A percentile compares a stretch with the other conserved stretches of the same genome.
phyloP scores from a whole-genome alignment of 164 flowering plant genomes.

The Litsea cubeba region DNA sequence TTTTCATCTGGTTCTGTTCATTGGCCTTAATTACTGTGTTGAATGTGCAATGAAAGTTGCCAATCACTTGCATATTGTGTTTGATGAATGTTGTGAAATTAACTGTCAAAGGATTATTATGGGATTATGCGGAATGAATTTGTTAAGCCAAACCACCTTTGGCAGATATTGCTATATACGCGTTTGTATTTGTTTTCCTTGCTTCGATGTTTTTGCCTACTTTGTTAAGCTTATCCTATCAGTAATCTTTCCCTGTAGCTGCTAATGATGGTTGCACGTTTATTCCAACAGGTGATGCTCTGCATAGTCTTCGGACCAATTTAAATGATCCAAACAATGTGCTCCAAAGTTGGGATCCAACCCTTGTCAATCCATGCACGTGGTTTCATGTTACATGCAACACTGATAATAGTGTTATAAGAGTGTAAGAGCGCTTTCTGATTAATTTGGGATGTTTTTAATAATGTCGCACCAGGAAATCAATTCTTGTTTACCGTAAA shows the following conservation, averaged over 20 bases:
- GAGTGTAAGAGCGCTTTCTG: conserved; percentile 57
- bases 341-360: conserved; percentile 93
- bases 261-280: conserved; percentile 1
- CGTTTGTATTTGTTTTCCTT: not conserved
- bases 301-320: conserved; percentile 61
- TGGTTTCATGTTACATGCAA: conserved; percentile 96
- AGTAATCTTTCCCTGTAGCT: not conserved
- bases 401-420: conserved; percentile 82
- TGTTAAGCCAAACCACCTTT: no score
- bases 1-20: not conserved
- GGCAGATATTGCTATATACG: not conserved
- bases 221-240: not conserved
- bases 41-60: not conserved
- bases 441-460: not conserved
- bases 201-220: not conserved
- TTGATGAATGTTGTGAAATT: not conserved
- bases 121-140: no score
- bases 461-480: not conserved
- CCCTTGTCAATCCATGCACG: conserved; percentile 88
- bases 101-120: no score
- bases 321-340: conserved; percentile 79
- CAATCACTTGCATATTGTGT: not conserved
- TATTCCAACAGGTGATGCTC: conserved; percentile 71
- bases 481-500: not conserved
- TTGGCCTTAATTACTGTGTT: not conserved